Conservation (phyloP, 2,329 filamentous ascomycete genomes). For the Ophiostoma tasmaniense region DNA sequence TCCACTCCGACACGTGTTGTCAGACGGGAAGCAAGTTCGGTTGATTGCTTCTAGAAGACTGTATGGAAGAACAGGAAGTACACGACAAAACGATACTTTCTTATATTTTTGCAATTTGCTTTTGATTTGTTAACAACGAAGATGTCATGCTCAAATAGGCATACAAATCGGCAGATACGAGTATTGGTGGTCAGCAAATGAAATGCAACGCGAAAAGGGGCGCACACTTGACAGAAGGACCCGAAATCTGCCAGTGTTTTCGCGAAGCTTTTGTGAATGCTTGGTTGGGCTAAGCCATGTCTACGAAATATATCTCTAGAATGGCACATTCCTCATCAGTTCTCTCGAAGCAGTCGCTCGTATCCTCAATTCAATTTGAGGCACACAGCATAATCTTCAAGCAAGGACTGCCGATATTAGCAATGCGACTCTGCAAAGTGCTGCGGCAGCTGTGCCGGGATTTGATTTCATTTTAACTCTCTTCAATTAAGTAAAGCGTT, state of each 20-base stretch:
- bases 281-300: too few relatives aligned
- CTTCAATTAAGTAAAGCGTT: background rate
- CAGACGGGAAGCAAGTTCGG: background rate
- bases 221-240: background rate
- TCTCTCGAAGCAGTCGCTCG: background rate
- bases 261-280: too few relatives aligned
- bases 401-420: background rate
- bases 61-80: background rate
- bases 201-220: too few relatives aligned
- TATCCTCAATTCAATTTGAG: background rate
- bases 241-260: background rate
- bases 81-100: background rate
- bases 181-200: too few relatives aligned
- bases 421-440: background rate
- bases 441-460: background rate
- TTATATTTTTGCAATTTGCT: background rate
- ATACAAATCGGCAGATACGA: too few relatives aligned
- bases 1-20: slow-evolving; percentile 1
- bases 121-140: too few relatives aligned
- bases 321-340: background rate
- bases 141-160: too few relatives aligned
- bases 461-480: background rate
- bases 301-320: too few relatives aligned
- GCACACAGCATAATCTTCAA: background rate
- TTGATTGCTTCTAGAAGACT: background rate